These are phyloP conservation scores for Cetradonia linearis DNA, from an alignment of 495 filamentous ascomycete species.

Conservation along the genomic window DNA sequence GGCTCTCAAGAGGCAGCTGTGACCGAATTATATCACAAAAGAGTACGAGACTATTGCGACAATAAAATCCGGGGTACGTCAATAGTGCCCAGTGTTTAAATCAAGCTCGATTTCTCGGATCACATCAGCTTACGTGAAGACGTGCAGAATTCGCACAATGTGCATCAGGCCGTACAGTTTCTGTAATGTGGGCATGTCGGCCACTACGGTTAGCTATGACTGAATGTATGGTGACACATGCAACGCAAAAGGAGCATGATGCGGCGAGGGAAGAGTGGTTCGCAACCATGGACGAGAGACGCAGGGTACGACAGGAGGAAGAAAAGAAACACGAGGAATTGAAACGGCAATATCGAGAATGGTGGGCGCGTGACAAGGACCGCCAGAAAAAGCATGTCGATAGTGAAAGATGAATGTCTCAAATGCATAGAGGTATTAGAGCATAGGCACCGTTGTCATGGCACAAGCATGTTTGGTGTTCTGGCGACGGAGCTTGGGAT, in stretches of 20 bases:
- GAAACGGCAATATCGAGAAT: constrained; percentile 17
- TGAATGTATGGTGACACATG: constrained; percentile 77
- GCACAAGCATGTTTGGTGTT: neutral
- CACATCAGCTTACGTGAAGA: neutral
- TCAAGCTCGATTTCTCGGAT: no score
- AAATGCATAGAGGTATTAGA: neutral
- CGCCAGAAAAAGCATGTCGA: neutral
- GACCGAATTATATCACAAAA: constrained; percentile 76
- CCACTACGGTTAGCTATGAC: constrained; percentile 76
- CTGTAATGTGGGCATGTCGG: constrained; percentile 76
- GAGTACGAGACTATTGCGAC: constrained; percentile 67
- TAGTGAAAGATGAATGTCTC: neutral
- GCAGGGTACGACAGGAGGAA: constrained; percentile 46
- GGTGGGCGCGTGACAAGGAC: constrained; percentile 15
- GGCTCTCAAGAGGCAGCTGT: constrained; percentile 87
- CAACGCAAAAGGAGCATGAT: constrained; percentile 76
- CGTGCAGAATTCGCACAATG: constrained; percentile 76
- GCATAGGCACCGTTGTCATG: neutral
- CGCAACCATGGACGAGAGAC: constrained; percentile 54
- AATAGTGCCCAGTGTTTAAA: neutral
- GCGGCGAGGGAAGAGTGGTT: constrained; percentile 93
- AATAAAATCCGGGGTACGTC: constrained; percentile 74
- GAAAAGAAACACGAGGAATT: constrained; percentile 30
- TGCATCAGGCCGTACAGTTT: constrained; percentile 73
- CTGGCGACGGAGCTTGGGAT: neutral